Evolutionary conservation across 2,329 filamentous ascomycete species (phyloP), one percentile per base, ranked within the genome.

Genomic region (Diplodia scrobiculata): DNA sequence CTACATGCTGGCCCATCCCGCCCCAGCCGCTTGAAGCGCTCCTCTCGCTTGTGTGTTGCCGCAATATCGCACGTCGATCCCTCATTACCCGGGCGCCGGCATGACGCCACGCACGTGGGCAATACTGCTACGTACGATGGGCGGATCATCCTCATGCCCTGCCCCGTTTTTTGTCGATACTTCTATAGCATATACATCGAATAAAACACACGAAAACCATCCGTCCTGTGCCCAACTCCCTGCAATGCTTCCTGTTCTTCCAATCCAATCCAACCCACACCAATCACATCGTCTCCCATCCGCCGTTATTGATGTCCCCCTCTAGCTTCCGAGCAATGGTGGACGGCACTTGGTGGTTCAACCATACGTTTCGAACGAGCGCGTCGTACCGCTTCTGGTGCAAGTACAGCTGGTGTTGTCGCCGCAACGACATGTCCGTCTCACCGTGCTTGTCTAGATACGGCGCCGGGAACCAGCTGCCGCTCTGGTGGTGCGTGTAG

Each of bases 361-460:
- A 82, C 89, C 96, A 97, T 51, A 93, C 87, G 71, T 89, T 91
- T 60, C 95, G 84, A 66, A 97, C 84, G 77, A 97, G 84, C 41
- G 89, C 87, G 78, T 99, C 95, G 77, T 98, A 99, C 70, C 95
- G 84, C 78, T 91, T 94, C 80, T 97, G 94, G 75, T 96, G 97
- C 66, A 99, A 81, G 76, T 92, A 97, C 55, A 99, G 82, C 78
- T 96, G 94, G 66, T 96, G 89, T 68, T 91, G 91, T 69, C 95
- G 90, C 54, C 82, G 86, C 41, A 99, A 83, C 50, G 93, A 93
- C n/a, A 91, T 87, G 78, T 99, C 95, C 3, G 92, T 91, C 82
- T 99, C 95, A 70, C 96, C 96, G 75, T 97, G 96, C 75, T 91
- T 90, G 78, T 99, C 95, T 69, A 98, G 89, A 77, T 98, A 99